These are phyloP conservation scores for Lodderomyces orthopsilosis DNA, from an alignment of 1,139 yeast genomes.

Conservation along the genomic window DNA sequence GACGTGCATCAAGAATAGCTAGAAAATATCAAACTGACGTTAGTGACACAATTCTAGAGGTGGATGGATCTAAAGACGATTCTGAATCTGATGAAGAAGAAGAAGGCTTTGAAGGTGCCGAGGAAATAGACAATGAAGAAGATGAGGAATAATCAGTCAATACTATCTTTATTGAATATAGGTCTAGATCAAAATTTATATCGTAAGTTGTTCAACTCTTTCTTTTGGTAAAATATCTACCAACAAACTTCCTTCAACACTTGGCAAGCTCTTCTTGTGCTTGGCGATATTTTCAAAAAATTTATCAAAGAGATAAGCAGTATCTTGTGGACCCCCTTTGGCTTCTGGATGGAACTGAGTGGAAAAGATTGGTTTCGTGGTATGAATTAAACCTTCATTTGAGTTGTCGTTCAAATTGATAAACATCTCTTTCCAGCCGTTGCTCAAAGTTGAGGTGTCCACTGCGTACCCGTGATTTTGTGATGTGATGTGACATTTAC, in stretches of 20 bases:
- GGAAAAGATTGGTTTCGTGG: constrained; percentile 81
- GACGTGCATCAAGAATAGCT: constrained; percentile 69
- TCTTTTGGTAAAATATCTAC: constrained; percentile 83
- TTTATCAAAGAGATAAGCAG: constrained; percentile 85
- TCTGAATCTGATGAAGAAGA: constrained; percentile 56
- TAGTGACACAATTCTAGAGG: constrained; percentile 57
- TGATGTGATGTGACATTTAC: constrained; percentile 94
- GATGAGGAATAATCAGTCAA: constrained; percentile 2
- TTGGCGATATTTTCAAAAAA: constrained; percentile 68
- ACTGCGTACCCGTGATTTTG: constrained; percentile 99
- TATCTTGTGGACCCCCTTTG: constrained; percentile 96
- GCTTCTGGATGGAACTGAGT: constrained; percentile 99
- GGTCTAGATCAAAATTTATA: neutral
- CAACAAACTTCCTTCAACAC: constrained; percentile 54
- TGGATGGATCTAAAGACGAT: constrained; percentile 51
- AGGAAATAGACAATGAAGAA: constrained; percentile 6
- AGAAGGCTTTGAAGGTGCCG: constrained; percentile 18
- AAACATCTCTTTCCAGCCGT: constrained; percentile 82
- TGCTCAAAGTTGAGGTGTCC: constrained; percentile 70
- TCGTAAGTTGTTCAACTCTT: constrained; percentile 51
- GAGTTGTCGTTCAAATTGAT: constrained; percentile 92
- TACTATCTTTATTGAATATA: neutral
- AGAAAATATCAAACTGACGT: constrained; percentile 58
- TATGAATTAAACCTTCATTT: constrained; percentile 96
- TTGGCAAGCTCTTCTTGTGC: constrained; percentile 50